Base-by-base conservation (phyloP, 2,329 filamentous ascomycete genomes). In the Aspergillus piperis region DNA sequence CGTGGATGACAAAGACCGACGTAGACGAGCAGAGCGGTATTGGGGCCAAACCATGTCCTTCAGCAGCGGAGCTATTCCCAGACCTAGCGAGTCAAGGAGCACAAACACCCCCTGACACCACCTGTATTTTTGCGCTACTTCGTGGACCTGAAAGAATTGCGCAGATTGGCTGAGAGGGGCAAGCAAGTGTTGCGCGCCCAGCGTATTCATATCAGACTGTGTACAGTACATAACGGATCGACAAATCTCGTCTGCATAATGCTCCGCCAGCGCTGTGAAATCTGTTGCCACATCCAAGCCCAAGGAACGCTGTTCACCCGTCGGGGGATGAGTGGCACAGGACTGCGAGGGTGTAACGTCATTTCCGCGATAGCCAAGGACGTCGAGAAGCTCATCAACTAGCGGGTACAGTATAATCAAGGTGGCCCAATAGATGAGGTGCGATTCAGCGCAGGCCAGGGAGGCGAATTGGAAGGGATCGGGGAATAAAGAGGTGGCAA, bases 21-120 rank as follows among this genome's bases (percentile, higher is more conserved):
- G 55, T 13, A 27, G 39, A 21, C 62, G 64, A 36, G 62, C 48
- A 53, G 27, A 38, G 21, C 57, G 59, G 32, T 66, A 69, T 32
- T 66, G 58, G 19, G 62, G 62, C 64, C 67, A 67, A 30, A 68
- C 59, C 60, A 68, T 66, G 25, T 68, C 51, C 30, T 67, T 68
- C 44, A 68, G 36, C 13, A 66, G 61, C 8, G 59, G 59, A 15
- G 58, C 63, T 41, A 68, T 66, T 8, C 62, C 64, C 23, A 69
- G 62, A 15, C 66, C 63, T 10, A 65, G 25, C 15, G 55, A 48
- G 7, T 57, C 30, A 25, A 69, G 30, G 25, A 42, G 23, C 60
- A 61, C 60, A 32, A 67, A 64, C n/a, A 68, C 62, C 27, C 41
- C 47, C 25, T 68, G 65, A 52, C 64, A 67, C 63, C 66, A 68